Evolutionary conservation across 2,329 filamentous ascomycete genomes (phyloP), one percentile per base, ranked within the genome.

Genomic region (Paraphoma chrysanthemicola): DNA sequence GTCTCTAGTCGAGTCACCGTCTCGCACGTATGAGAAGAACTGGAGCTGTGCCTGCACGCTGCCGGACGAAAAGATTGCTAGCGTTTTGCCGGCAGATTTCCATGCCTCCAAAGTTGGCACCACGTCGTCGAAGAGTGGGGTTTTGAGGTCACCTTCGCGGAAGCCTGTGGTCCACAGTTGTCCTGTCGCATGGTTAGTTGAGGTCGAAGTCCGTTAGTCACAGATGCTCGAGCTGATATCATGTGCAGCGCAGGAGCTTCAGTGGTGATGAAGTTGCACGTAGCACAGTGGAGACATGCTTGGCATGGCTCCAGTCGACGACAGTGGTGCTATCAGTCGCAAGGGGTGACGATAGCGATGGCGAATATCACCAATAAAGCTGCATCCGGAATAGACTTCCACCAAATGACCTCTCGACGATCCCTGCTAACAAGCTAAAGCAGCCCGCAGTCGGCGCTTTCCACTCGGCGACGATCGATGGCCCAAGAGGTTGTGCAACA

Each of bases 41-140:
- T 94, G 81, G 78, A 92, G 91, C 81, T 95, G 91, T 12, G 91
- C 91, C 17, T 88, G 83, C 6, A 94, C 89, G 18, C 90, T 93
- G 31, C 91, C 91, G 11, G 90, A 93, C 4, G 90, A 93, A 79
- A 93, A 95, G 70, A 95, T 93, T 67, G 90, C 86, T 62, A 93
- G 70, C 9, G 67, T 82, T 59, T 86, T 79, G 28, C 83, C 84
- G 30, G 80, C 75, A 14, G 77, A 72, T 52, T 83, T 81, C 86
- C 90, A 93, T 43, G 78, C 66, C 51, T 80, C 76, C 60, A 93
- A 80, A 60, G 84, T 83, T 8, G 86, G 83, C n/a, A 85, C 80
- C 16, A 94, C 91, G 69, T 95, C 91, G 4, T 84, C 78, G 73
- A 92, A 95, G 56, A 95, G 81, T 9, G 90, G 89, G 28, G 90